Conservation (phyloP, 2,329 filamentous ascomycete species). For the Colletotrichum aenigma region DNA sequence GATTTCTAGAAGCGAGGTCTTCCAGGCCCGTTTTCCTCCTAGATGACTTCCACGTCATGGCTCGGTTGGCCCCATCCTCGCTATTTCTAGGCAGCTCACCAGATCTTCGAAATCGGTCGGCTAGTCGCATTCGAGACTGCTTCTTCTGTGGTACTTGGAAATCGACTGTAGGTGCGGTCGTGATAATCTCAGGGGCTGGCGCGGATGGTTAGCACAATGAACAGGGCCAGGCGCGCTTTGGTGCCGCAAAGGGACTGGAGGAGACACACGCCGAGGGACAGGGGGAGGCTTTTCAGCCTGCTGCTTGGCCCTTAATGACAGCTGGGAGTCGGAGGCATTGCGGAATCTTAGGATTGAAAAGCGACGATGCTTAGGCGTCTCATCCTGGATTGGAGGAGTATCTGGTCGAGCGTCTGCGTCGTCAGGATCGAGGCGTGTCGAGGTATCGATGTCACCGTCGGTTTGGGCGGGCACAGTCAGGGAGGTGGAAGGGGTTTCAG, state of each 20-base stretch:
- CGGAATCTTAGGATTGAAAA: conserved; percentile 82
- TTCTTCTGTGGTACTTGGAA: conserved; percentile 58
- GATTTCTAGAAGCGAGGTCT: conserved; percentile 27
- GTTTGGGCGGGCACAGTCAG: conserved; percentile 4
- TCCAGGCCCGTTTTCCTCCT: conserved; percentile 38
- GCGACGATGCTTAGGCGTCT: conserved; percentile 61
- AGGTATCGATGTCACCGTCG: neutral
- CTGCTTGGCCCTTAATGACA: conserved; percentile 77
- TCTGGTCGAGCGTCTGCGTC: conserved; percentile 40
- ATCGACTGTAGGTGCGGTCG: conserved; percentile 83
- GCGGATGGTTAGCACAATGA: conserved; percentile 3
- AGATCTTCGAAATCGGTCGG: conserved; percentile 57
- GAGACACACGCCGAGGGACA: conserved; percentile 60
- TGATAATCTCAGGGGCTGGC: conserved; percentile 79
- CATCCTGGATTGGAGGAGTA: conserved; percentile 58
- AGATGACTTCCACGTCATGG: conserved; percentile 35
- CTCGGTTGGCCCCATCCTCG: conserved; percentile 18
- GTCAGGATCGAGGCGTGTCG: conserved; percentile 7
- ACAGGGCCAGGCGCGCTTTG: neutral
- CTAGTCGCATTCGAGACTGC: conserved; percentile 58
- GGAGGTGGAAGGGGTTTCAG: neutral
- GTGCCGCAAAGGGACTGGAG: neutral
- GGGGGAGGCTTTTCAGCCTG: conserved; percentile 63
- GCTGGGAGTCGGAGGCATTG: conserved; percentile 90
- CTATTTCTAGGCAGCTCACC: conserved; percentile 47